A percentile compares a stretch with the other conserved stretches of the same genome.
Evolutionary conservation across 345 rosid genomes (phyloP).

Genomic region (Rhodamnia argentea): DNA sequence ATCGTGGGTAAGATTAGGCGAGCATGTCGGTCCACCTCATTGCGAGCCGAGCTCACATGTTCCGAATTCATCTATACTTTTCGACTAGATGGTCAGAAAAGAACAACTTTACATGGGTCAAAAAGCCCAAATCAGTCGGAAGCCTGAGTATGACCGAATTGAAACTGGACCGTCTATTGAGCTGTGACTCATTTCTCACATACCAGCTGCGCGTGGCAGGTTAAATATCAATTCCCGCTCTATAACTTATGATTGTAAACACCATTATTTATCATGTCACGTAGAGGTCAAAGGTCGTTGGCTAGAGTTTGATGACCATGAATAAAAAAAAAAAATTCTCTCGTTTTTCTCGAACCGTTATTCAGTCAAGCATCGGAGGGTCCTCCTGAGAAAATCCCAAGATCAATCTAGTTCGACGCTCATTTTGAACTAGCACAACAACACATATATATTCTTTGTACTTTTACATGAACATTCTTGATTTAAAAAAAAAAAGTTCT

Average conservation of each 20-base stretch:
- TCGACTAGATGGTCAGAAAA: no score
- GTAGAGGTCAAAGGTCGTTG: not conserved
- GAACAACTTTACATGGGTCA: no score
- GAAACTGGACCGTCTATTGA: not conserved
- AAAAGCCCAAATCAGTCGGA: no score
- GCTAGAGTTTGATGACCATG: not conserved
- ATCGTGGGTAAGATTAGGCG: no score
- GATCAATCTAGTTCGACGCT: not conserved
- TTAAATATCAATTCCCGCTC: not conserved
- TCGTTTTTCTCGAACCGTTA: not conserved
- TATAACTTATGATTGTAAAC: not conserved
- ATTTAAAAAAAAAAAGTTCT: fast-evolving
- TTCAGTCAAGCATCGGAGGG: not conserved
- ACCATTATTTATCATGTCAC: not conserved
- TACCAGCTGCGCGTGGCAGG: not conserved
- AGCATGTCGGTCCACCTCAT: no score
- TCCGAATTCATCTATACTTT: no score
- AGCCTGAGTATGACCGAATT: not conserved
- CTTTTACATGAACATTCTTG: not conserved
- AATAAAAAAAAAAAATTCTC: not conserved
- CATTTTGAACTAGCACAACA: not conserved
- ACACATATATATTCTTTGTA: not conserved
- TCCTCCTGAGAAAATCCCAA: not conserved
- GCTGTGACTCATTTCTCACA: not conserved
- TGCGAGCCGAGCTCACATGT: no score